These are phyloP conservation scores for Trichoderma pleuroti DNA, from an alignment of 2,329 filamentous ascomycete species.

Conservation along the genomic window DNA sequence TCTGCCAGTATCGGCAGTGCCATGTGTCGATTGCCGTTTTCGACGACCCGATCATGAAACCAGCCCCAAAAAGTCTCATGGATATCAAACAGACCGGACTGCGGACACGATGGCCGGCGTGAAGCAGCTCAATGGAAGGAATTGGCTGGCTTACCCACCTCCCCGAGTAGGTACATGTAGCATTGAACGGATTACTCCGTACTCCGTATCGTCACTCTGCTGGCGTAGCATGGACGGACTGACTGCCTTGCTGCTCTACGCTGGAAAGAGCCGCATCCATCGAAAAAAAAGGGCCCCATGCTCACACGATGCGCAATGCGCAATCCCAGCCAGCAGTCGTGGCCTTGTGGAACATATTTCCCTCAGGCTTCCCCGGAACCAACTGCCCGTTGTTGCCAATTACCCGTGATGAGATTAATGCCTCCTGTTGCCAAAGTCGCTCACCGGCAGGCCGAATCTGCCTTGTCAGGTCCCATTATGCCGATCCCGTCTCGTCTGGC, in stretches of 20 bases:
- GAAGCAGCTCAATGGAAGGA: background rate
- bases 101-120: background rate
- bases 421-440: background rate
- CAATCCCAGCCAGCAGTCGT: background rate
- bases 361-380: background rate
- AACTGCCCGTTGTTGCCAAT: background rate
- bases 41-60: background rate
- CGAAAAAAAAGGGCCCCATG: background rate
- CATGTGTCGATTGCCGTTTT: background rate
- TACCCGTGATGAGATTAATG: background rate
- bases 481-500: background rate
- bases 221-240: background rate
- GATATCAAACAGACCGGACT: background rate
- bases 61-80: background rate
- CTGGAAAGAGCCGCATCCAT: background rate
- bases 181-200: background rate
- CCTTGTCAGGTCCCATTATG: background rate
- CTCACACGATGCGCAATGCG: background rate
- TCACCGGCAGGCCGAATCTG: background rate
- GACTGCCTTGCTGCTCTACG: background rate
- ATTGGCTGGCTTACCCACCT: background rate
- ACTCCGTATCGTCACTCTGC: background rate
- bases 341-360: background rate
- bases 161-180: background rate
- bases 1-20: background rate